Evolutionary conservation across 1,139 yeast genomes (phyloP).

Genomic region (Sugiyamaella sp.): DNA sequence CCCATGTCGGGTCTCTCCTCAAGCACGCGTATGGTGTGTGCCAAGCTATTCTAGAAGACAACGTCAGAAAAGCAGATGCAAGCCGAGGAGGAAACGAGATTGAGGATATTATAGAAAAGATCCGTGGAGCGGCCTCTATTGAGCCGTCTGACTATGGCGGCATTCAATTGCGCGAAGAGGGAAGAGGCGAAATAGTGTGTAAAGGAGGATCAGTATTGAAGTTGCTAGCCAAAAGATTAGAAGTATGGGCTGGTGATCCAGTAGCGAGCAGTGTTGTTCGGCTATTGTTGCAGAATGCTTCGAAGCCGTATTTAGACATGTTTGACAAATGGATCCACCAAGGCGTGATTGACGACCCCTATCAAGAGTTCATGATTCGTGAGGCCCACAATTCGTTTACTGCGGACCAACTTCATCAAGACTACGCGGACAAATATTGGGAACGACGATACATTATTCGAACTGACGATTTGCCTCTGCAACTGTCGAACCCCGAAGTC

Average conservation of each 20-base stretch:
- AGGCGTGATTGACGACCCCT: conserved; percentile 79
- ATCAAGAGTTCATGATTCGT: conserved; percentile 78
- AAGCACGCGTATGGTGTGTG: conserved; percentile 62
- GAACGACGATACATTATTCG: conserved; percentile 77
- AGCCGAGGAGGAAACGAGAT: conserved; percentile 32
- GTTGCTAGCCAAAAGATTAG: conserved; percentile 61
- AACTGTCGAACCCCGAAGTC: conserved; percentile 56
- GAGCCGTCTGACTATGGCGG: conserved; percentile 20
- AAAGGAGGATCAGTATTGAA: conserved; percentile 47
- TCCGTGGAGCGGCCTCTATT: conserved; percentile 22
- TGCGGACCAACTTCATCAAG: conserved; percentile 51
- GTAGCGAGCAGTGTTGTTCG: conserved; percentile 56
- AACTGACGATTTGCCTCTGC: conserved; percentile 74
- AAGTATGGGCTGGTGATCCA: conserved; percentile 67
- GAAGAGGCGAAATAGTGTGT: conserved; percentile 28
- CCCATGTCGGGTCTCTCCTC: conserved; percentile 47
- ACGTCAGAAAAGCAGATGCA: conserved; percentile 35
- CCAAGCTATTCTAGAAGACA: conserved; percentile 48
- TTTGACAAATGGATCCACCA: conserved; percentile 74
- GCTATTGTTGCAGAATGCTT: conserved; percentile 58
- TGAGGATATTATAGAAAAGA: conserved; percentile 39
- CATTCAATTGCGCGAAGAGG: conserved; percentile 7
- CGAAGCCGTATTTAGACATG: conserved; percentile 67
- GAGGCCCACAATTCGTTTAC: conserved; percentile 41
- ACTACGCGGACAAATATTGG: conserved; percentile 76